Base-by-base conservation (phyloP, 2,329 filamentous ascomycete species). In the Colletotrichum aenigma region DNA sequence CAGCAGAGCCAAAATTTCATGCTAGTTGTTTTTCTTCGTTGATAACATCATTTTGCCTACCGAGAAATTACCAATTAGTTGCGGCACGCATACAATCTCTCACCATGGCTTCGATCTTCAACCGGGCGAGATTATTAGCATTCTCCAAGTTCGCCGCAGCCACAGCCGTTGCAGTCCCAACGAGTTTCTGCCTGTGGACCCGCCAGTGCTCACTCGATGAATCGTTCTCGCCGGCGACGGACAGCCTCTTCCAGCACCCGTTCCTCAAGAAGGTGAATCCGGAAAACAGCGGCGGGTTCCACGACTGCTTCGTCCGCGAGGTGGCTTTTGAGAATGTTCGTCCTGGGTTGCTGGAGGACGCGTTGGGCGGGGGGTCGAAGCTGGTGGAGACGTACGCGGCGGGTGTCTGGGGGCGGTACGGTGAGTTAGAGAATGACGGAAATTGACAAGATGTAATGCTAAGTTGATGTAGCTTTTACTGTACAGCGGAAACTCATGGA, bases 151-250 rank as follows among this genome's bases (percentile, higher is more conserved):
- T 64, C n/a, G 38, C 26, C 6, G 66, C 62, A 13, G 71, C 60
- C 52, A 55, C 70, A 7, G 52, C 71, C 18, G 30, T 70, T 13
- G 32, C 18, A 5, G 61, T 55, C 7, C 58, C 71, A 3, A 32
- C 34, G 13, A 66, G 66, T 78, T 80, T 77, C 15, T 24, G 71
- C n/a, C 32, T 66, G 21, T 78, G 75, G 76, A 77, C 75, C 24
- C 66, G 70, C 13, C 66, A 65, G 3, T 75, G 75, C 64, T 38
- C 5, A 6, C 77, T 78, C n/a, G 71, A 74, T 6, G 71, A 72
- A 2, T 52, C 64, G 3, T 78, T 77, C 48, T 61, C 68, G 5
- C 69, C 71, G 18, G 43, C 55, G 5, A 65, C 55, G 16, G 60
- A 68, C 4, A 28, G 68, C 7, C 4, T 70, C 4, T 77, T 72